Percentiles rank a stretch among this genome's conserved stretches.
phyloP scores from a whole-genome alignment of 345 rosid genomes.

The Limnanthes douglasii region DNA sequence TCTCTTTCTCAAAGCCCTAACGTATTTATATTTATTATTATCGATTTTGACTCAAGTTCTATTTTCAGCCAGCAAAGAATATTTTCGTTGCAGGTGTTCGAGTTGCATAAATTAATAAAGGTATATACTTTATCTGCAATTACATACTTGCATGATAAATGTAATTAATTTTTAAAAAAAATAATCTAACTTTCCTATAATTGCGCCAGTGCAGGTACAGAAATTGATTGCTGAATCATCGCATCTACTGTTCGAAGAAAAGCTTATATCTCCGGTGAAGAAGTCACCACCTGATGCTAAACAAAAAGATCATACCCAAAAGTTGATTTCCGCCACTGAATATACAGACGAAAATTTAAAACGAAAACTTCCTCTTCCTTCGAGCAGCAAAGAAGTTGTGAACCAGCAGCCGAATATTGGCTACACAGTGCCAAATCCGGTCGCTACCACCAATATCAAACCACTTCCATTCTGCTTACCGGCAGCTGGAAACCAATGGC shows the following conservation, averaged over 20 bases:
- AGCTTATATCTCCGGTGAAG: too few relatives aligned
- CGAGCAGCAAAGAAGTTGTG: slow-evolving; percentile 1
- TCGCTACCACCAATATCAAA: too few relatives aligned
- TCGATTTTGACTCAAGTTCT: slow-evolving; percentile 4
- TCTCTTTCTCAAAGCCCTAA: too few relatives aligned
- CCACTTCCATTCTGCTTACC: too few relatives aligned
- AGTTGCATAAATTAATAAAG: slow-evolving; percentile 62
- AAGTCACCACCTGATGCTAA: too few relatives aligned
- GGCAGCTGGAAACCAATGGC: too few relatives aligned
- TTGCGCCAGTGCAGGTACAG: slow-evolving; percentile 32
- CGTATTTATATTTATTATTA: too few relatives aligned
- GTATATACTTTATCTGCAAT: too few relatives aligned
- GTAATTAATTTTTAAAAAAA: too few relatives aligned
- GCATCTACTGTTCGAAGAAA: slow-evolving; percentile 16
- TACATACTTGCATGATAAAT: not conserved
- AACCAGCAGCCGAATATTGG: too few relatives aligned
- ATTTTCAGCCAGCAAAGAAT: slow-evolving; percentile 56
- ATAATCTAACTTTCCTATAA: slow-evolving; percentile 5
- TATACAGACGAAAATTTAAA: slow-evolving; percentile 13
- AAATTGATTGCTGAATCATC: slow-evolving; percentile 41
- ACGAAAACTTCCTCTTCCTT: not conserved
- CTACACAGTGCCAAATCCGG: too few relatives aligned
- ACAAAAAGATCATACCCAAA: slow-evolving; percentile 17
- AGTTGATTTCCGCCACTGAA: slow-evolving; percentile 18
- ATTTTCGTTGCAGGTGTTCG: slow-evolving; percentile 48